Conservation (phyloP, 2,329 filamentous ascomycete species). For the Ascochyta lentis region DNA sequence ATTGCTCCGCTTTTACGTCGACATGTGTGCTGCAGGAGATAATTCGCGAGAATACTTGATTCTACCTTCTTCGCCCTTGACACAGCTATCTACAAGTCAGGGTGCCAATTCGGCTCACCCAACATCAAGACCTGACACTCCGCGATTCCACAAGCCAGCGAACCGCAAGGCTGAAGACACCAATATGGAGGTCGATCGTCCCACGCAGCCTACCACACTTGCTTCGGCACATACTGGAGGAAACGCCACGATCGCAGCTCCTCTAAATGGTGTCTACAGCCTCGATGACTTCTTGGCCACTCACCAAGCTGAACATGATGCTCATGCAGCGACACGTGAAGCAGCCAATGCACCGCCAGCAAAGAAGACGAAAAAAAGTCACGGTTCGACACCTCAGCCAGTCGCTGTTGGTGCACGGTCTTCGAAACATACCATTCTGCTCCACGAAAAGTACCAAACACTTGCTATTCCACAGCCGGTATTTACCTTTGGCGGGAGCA, state of each 20-base stretch:
- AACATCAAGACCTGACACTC: background rate
- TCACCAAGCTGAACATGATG: slow-evolving; percentile 14
- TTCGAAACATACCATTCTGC: slow-evolving; percentile 23
- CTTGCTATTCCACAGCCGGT: slow-evolving; percentile 31
- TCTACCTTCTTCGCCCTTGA: slow-evolving; percentile 8
- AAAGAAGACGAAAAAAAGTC: slow-evolving; percentile 15
- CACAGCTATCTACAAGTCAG: slow-evolving; percentile 32
- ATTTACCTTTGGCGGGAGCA: slow-evolving; percentile 25
- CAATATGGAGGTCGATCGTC: slow-evolving; percentile 22
- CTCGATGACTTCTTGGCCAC: slow-evolving; percentile 31
- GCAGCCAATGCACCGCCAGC: slow-evolving; percentile 5
- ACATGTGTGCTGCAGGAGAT: slow-evolving; percentile 21
- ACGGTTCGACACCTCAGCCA: slow-evolving; percentile 14
- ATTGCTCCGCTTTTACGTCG: slow-evolving; percentile 5
- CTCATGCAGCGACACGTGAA: slow-evolving; percentile 15
- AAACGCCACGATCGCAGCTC: background rate
- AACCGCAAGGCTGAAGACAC: background rate
- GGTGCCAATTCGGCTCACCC: background rate
- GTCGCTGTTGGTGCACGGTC: slow-evolving; percentile 29
- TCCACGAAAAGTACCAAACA: slow-evolving; percentile 37
- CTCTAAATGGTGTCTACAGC: slow-evolving; percentile 20
- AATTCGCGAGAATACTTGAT: slow-evolving; percentile 32
- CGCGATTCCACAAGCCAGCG: background rate
- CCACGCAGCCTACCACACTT: background rate
- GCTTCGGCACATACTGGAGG: background rate